Evolutionary conservation across 768 basidiomycete genomes (phyloP), one percentile per base, ranked within the genome.

Genomic region (Boletus patriciae): DNA sequence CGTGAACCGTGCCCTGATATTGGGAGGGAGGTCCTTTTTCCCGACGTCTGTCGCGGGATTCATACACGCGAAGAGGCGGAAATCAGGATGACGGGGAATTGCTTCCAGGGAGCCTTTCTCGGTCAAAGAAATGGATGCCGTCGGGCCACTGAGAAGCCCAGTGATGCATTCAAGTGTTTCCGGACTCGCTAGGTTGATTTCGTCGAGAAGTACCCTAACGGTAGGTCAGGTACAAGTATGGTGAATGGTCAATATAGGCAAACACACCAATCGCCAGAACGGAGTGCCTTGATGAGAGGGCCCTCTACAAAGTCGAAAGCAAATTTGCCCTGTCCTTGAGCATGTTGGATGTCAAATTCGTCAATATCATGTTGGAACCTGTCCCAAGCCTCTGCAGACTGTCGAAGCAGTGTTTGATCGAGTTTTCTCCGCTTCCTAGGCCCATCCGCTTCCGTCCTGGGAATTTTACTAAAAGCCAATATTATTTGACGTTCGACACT

Each of bases 1-100:
- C 1, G 94, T 97, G 75, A 99, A 98, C 31, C 90, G 85, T 11
- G 88, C 83, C 36, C 95, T 86, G 47, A 98, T 90, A 65, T 88
- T 88, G 6, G 91, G 87, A 18, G 94, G 92, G 0, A 99, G 85
- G 66, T 98, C 96, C 66, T 94, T 97, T 77, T 98, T 99, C 34
- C 97, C 97, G 15, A 98, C 90, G 64, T 99, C 97, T 4, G 95
- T 99, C 0, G 97, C 97, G 6, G 97, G 97, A 68, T 99, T 99
- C 97, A 99, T 99, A 70, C 97, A 99, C 5, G 94, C 94, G 66
- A 98, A 98, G 6, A 98, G 79, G 19, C 96, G 90, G 77, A 99
- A 99, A 65, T 96, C 88, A 18, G 93, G 86, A 70, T 99, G 97
- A 0, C 97, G 88, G 47, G 88, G 87, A 29, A 98, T 81, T 2